Evolutionary conservation across 2,329 filamentous ascomycete genomes (phyloP).

Genomic region (Aspergillus sp.): DNA sequence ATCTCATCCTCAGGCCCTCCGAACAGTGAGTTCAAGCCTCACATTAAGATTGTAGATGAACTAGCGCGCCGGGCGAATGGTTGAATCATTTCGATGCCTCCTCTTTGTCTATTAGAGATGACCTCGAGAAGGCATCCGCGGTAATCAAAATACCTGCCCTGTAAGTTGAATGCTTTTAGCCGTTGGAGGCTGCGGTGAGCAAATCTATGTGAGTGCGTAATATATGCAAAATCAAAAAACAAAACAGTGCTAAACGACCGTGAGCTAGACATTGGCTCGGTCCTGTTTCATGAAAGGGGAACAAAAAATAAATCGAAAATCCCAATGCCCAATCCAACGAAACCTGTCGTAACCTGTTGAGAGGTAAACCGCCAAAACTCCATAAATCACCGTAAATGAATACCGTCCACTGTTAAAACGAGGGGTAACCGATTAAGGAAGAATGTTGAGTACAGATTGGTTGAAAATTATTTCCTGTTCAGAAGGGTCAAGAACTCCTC

Average conservation of each 20-base stretch:
- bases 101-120: no score
- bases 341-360: slow-evolving; percentile 37
- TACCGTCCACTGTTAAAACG: slow-evolving; percentile 26
- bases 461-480: slow-evolving; percentile 49
- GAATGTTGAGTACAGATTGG: slow-evolving; percentile 12
- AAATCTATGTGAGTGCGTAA: slow-evolving; percentile 1
- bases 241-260: not conserved
- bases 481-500: slow-evolving; percentile 91
- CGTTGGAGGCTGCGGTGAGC: not conserved
- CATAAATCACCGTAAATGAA: slow-evolving; percentile 23
- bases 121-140: not conserved
- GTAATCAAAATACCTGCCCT: not conserved
- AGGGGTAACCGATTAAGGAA: slow-evolving; percentile 18
- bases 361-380: slow-evolving; percentile 41
- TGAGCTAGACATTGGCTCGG: not conserved
- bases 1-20: not conserved
- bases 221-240: not conserved
- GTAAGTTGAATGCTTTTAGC: not conserved
- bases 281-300: slow-evolving; percentile 11
- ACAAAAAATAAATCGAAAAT: slow-evolving; percentile 20
- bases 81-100: not conserved
- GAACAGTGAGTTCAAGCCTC: not conserved
- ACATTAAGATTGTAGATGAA: not conserved
- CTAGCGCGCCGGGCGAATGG: not conserved
- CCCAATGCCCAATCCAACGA: slow-evolving; percentile 19